phyloP scores from a whole-genome alignment of 2,329 filamentous ascomycete species.

The Neonectria sp. region DNA sequence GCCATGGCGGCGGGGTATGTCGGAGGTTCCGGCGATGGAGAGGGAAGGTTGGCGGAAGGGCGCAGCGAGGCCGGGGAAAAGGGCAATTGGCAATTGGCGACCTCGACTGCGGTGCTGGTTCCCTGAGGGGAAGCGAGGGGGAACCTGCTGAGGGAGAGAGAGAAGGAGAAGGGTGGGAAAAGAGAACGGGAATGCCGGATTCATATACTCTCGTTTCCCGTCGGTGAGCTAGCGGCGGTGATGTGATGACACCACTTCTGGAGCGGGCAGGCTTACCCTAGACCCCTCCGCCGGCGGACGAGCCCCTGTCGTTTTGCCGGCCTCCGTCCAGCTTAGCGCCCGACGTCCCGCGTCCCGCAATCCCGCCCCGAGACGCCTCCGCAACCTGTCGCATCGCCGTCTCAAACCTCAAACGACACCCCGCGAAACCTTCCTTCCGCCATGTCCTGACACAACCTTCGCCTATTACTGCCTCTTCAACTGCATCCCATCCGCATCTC shows the following conservation, averaged over 20 bases:
- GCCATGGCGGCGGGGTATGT: conserved; percentile 28
- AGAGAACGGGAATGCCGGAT: neutral
- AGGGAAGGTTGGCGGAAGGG: conserved; percentile 21
- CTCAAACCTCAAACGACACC: conserved; percentile 4
- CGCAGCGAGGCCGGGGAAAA: conserved; percentile 22
- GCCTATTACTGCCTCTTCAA: conserved; percentile 7
- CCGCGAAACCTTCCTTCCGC: too few relatives aligned
- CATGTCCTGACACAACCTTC: conserved; percentile 8
- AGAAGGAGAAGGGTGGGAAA: neutral
- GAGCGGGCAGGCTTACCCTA: neutral
- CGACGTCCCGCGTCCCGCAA: conserved; percentile 12
- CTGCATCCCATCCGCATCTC: neutral
- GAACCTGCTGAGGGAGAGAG: conserved; percentile 32
- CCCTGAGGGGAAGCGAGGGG: conserved; percentile 17
- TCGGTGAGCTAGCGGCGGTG: neutral
- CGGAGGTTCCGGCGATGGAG: conserved; percentile 24
- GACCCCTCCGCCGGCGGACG: neutral
- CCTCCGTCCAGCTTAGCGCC: conserved; percentile 1
- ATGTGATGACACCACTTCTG: neutral
- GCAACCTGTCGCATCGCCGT: conserved; percentile 12
- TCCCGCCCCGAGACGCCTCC: conserved; percentile 20
- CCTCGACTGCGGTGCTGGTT: conserved; percentile 39
- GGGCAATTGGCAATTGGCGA: conserved; percentile 22
- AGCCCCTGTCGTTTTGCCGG: neutral
- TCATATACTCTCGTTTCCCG: conserved; percentile 21